Base-by-base conservation (phyloP, 441 rosid genomes). In the Eutrema salsugineum region DNA sequence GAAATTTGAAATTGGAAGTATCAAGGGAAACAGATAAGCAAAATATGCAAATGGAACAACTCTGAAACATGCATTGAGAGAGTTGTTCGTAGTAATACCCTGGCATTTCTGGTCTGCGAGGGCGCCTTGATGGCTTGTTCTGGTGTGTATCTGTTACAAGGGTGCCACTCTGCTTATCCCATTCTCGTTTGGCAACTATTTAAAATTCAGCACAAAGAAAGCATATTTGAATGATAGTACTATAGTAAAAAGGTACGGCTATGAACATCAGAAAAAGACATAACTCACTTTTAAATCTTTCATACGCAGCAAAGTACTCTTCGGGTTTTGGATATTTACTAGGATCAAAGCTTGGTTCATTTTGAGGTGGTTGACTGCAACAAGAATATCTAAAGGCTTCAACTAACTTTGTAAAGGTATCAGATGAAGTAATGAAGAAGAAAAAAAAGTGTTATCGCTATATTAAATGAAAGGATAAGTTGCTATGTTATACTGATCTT, bases 281-380 rank as follows among this genome's bases (percentile, higher is more conserved):
- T 5, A 63, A 75, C 89, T 87, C 82, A 94, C 98, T 77, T 75
- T 84, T 76, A 58, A 47, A 77, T 76, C 70, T 88, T 56, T 87
- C 97, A 68, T 46, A 92, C 22, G 89, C 98, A 61, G 63, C 65
- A 78, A 90, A 92, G 68, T 70, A 90, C 8, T 92, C 96, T 47
- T 84, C 91, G 0, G 96, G 94, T 30, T 82, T 93, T 38, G 82
- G 82, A 65, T 82, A 74, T 67, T 84, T 82, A 71, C 80, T 86
- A 50, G 78, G 66, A 73, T 90, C 93, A 74, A 90, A 84, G 68
- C 68, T 74, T 36, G 83, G 89, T 42, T 81, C 88, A 70, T 27
- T 67, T 51, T 73, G 81, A 56, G 63, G 70, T 32, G 84, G 79
- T 71, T 78, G 82, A 77, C 79, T 76, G 75, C 71, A 51, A 72